Conservation (phyloP, 129 eudicot genomes). For the Chrysanthemum makinoi region DNA sequence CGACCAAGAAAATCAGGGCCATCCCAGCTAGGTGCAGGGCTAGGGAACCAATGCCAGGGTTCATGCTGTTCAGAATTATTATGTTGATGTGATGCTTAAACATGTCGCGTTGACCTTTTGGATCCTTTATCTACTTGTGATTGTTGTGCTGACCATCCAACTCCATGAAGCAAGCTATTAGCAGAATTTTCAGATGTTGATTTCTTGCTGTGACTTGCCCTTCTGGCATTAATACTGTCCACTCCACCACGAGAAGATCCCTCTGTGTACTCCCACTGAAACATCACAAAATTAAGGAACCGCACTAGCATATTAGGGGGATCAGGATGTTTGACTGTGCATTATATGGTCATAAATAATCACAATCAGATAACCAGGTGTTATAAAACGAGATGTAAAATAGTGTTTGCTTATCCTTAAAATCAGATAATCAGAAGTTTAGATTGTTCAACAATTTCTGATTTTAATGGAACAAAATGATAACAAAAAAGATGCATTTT, state of each 20-base stretch:
- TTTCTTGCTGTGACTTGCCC: slow-evolving; percentile 39
- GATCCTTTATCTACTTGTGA: slow-evolving; percentile 55
- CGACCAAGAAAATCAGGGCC: slow-evolving; percentile 78
- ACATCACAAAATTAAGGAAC: slow-evolving; percentile 26
- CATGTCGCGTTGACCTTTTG: slow-evolving; percentile 41
- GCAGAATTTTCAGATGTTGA: slow-evolving; percentile 57
- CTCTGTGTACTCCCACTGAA: slow-evolving; percentile 81
- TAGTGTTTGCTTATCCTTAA: background rate
- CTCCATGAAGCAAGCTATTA: slow-evolving; percentile 56
- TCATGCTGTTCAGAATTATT: slow-evolving; percentile 57
- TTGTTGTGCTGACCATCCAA: slow-evolving; percentile 90
- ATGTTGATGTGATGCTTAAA: slow-evolving; percentile 35
- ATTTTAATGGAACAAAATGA: background rate
- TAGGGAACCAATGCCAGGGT: slow-evolving; percentile 96
- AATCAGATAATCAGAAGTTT: background rate
- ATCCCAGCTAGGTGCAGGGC: slow-evolving; percentile 85
- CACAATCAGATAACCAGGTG: background rate
- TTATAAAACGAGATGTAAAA: background rate
- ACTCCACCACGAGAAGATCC: slow-evolving; percentile 51
- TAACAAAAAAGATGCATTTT: background rate
- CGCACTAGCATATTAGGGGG: background rate
- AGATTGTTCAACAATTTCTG: background rate
- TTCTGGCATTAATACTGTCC: slow-evolving; percentile 42
- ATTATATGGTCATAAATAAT: background rate
- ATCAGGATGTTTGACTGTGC: background rate